Evolutionary conservation across 2,329 filamentous ascomycete genomes (phyloP), one percentile per base, ranked within the genome.

Genomic region (Xylariaceae sp.): DNA sequence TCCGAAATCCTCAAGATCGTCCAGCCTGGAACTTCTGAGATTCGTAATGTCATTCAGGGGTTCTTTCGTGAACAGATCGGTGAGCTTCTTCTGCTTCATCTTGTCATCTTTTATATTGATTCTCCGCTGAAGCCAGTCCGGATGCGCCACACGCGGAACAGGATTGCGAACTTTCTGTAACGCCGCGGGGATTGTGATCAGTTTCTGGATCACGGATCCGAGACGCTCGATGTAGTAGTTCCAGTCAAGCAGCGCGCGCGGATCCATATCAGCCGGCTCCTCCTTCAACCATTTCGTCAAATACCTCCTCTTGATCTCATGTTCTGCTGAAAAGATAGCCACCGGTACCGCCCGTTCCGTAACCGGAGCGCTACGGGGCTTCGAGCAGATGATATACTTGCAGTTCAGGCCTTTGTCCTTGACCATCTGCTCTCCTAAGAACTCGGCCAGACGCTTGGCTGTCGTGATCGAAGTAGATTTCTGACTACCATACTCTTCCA

Each of bases 401-500:
- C 94, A 99, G 78, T 99, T 99, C 67, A 99, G 75, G 2, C 94
- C 94, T 75, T 97, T 99, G 76, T 99, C 95, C 72, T 99, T 99
- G 69, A 97, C 87, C 95, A 99, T 99, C 71, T 96, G 92, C 72
- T 97, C 93, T 41, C 94, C 94, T 63, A 99, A 73, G 72, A 99
- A 99, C 70, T 99, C 94, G 41, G 94, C 94, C 48, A 99, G 77
- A 63, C 94, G 91, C 69, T 88, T 94, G 9, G 94, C 94, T 0
- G 94, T 99, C 1, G 94, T 99, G 73, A 99, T 99, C n/a, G 94
- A 96, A 1, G 94, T 99, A 0, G 93, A 97, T 73, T 99, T 99
- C 69, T 99, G 95, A 6, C 78, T 79, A 15, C 92, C 94, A 66
- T 99, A 99, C 75, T 99, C 95, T 66, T 97, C 93, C 1, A 99